A percentile compares a stretch with the other conserved stretches of the same genome.
phyloP scores from a whole-genome alignment of 495 filamentous ascomycete species.

The Extremus antarcticus region DNA sequence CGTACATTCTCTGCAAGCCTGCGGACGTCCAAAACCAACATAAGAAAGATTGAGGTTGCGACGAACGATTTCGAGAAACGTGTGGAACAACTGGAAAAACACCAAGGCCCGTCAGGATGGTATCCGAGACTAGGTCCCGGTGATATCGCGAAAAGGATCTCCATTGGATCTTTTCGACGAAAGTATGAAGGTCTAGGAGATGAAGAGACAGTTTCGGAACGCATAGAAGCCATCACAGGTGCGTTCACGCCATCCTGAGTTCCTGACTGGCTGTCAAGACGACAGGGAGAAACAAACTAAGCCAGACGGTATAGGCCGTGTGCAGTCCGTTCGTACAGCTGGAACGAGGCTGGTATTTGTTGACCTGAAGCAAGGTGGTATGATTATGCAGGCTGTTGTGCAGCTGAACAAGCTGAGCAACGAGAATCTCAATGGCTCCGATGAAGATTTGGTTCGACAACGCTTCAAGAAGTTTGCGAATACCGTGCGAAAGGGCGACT shows the following conservation, averaged over 20 bases:
- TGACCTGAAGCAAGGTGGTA: conserved; percentile 58
- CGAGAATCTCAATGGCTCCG: conserved; percentile 35
- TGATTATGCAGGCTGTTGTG: conserved; percentile 59
- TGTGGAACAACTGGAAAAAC: conserved; percentile 7
- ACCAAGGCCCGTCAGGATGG: neutral
- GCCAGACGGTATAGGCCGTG: conserved; percentile 44
- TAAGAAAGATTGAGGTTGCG: neutral
- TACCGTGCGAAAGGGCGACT: conserved; percentile 60
- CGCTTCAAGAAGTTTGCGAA: conserved; percentile 51
- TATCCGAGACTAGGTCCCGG: neutral
- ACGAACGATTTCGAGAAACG: conserved; percentile 18
- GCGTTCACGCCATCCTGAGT: too few relatives aligned
- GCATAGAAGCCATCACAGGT: too few relatives aligned
- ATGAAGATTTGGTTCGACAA: conserved; percentile 27
- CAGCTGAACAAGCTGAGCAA: conserved; percentile 47
- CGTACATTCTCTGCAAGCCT: neutral
- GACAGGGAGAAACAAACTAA: neutral
- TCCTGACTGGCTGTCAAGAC: too few relatives aligned
- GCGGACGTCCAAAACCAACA: neutral
- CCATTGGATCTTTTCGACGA: neutral
- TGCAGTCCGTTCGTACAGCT: conserved; percentile 46
- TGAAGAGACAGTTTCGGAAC: neutral
- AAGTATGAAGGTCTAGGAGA: neutral
- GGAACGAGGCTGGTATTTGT: conserved; percentile 74
- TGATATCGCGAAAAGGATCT: neutral